phyloP scores from a whole-genome alignment of 2,329 filamentous ascomycete genomes.

The Xylariaceae sp. region DNA sequence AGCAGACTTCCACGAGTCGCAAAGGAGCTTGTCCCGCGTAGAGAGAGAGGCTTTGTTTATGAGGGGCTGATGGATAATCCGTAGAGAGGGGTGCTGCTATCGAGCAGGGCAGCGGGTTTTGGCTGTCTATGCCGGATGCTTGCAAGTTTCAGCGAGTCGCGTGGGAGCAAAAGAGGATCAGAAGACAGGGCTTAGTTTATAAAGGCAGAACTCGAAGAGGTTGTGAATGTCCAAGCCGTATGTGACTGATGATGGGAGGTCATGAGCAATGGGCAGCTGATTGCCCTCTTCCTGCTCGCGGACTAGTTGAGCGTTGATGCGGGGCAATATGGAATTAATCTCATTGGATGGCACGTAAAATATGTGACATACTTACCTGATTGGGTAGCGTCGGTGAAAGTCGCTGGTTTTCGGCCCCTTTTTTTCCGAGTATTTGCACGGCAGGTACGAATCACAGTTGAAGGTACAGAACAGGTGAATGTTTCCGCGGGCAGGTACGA shows the following conservation, averaged over 20 bases:
- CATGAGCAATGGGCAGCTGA: conserved; percentile 7
- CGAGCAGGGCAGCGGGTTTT: neutral
- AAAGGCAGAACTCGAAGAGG: neutral
- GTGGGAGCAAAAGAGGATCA: neutral
- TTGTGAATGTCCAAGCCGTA: neutral
- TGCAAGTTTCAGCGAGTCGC: neutral
- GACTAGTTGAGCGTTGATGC: conserved; percentile 13
- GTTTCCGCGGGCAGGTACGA: neutral
- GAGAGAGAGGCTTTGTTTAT: neutral
- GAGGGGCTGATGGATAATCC: neutral
- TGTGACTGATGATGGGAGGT: conserved; percentile 1
- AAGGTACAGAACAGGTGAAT: neutral
- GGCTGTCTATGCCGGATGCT: neutral
- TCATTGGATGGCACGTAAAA: too few relatives aligned
- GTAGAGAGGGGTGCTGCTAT: conserved; percentile 1
- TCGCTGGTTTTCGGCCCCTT: neutral
- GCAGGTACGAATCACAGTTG: neutral
- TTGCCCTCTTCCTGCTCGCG: neutral
- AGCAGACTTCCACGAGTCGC: conserved; percentile 1
- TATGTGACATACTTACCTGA: neutral
- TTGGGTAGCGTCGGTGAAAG: neutral
- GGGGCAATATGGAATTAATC: conserved; percentile 11
- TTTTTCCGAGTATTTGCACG: neutral
- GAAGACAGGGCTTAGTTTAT: neutral
- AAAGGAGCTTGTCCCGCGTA: neutral